Conservation (phyloP, 1,139 yeast genomes). For the Pichia sp. region DNA sequence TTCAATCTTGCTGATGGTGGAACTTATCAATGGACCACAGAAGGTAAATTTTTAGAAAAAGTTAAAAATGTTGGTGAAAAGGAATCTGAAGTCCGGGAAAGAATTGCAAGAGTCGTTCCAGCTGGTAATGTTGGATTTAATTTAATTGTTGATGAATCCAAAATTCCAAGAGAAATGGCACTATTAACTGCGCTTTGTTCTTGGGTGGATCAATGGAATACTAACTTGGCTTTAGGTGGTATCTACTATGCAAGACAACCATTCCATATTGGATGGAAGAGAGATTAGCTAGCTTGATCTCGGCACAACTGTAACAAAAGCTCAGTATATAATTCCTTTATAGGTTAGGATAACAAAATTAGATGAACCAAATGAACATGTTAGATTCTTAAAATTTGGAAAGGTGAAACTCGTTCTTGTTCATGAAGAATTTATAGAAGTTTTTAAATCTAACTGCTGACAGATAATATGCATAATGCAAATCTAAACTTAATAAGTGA, state of each 20-base stretch:
- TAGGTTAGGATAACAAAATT: not conserved
- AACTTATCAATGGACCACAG: slow-evolving; percentile 59
- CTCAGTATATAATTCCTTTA: not conserved
- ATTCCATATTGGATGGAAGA: slow-evolving; percentile 50
- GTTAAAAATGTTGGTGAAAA: slow-evolving; percentile 53
- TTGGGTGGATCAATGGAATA: slow-evolving; percentile 62
- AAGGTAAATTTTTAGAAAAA: slow-evolving; percentile 51
- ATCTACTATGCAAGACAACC: slow-evolving; percentile 50
- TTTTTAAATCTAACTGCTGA: too few relatives aligned
- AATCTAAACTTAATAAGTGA: too few relatives aligned
- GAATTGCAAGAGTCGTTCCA: slow-evolving; percentile 47
- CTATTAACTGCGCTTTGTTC: slow-evolving; percentile 53
- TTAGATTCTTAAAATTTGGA: too few relatives aligned
- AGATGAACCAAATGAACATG: not conserved
- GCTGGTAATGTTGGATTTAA: slow-evolving; percentile 49
- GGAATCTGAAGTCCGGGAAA: slow-evolving; percentile 55
- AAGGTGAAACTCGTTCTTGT: too few relatives aligned
- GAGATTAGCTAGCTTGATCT: slow-evolving; percentile 33
- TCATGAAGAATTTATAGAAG: too few relatives aligned
- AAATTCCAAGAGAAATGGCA: slow-evolving; percentile 51
- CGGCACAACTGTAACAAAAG: not conserved
- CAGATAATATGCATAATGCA: too few relatives aligned
- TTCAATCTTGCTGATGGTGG: slow-evolving; percentile 52
- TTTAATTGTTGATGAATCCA: slow-evolving; percentile 44
- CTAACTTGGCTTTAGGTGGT: slow-evolving; percentile 53